Evolutionary conservation across 2,329 filamentous ascomycete species (phyloP), one percentile per base, ranked within the genome.

Genomic region (Verticillium alfalfae): DNA sequence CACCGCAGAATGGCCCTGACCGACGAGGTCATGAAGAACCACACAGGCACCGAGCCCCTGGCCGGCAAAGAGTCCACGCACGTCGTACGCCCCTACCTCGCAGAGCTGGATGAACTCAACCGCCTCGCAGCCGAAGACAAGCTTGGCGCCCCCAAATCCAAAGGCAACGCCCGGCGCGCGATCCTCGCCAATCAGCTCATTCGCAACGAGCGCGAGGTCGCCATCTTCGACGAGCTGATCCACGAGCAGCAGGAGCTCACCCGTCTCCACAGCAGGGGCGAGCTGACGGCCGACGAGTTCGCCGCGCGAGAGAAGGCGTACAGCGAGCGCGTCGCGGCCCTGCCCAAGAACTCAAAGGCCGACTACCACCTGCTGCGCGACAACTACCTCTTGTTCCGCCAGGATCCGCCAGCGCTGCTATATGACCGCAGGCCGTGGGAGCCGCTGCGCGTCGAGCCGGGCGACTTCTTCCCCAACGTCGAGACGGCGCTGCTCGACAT

Each of bases 361-460:
- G 74, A 78, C 60, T 79, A 79, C 67, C 62, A 69, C 26, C 70
- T 75, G 36, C 68, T 75, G 57, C 76, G 78, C 36, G 87, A 90
- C 67, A 85, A 87, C 68, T 71, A 80, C 55, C 82, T 84, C 65
- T 66, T 82, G 16, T 78, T 82, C 67, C 71, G 75, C 58, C 77
- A 81, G 72, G 67, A 78, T 0, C 78, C 81, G 1, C 83, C 86
- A 0, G 67, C 81, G 1, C 72, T 94, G 3, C 68, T 79, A 34
- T 93, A 88, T 86, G 92, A 96, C 72, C 81, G 83, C 1, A 86
- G 93, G 16, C 75, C 79, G 2, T 87, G 85, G 68, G 91, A 96
- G 68, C 90, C 92, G 0, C 78, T 97, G 16, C 73, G 78, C 31
- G 82, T 85, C 2, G 63, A 78, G 5, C 59, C 73, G 0, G 69